Percentiles rank a stretch among this genome's conserved stretches.
phyloP scores from a whole-genome alignment of 225 moss, liverwort and hornwort genomes.

The Polytrichum commune region DNA sequence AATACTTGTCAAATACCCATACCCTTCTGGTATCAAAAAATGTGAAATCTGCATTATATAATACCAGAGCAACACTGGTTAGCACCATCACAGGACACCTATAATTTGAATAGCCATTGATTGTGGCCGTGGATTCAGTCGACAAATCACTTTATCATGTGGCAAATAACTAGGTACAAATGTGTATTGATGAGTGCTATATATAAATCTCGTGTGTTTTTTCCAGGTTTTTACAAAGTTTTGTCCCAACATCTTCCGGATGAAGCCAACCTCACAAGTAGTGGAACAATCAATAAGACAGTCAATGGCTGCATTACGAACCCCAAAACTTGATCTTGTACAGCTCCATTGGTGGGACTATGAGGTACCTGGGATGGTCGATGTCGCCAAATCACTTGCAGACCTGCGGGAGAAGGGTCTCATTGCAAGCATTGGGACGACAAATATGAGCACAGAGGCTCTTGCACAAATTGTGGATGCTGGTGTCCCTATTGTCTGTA shows the following conservation, averaged over 20 bases:
- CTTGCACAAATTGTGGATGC: conserved; percentile 41
- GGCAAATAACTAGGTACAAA: no score
- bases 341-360: conserved; percentile 67
- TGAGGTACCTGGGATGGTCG: conserved; percentile 38
- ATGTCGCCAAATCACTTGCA: conserved; percentile 43
- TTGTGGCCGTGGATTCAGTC: no score
- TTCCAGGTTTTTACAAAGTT: conserved; percentile 43
- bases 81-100: no score
- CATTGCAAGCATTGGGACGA: conserved; percentile 43
- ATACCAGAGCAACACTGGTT: no score
- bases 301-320: conserved; percentile 40
- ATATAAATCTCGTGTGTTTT: background rate
- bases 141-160: no score
- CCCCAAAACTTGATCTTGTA: conserved; percentile 43
- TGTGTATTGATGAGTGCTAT: no score
- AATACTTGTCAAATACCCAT: no score
- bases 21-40: no score
- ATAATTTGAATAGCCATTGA: no score
- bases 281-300: conserved; percentile 38
- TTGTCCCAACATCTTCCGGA: conserved; percentile 44
- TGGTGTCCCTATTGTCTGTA: conserved; percentile 51
- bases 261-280: conserved; percentile 37
- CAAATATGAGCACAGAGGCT: conserved; percentile 52
- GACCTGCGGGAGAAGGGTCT: conserved; percentile 52
- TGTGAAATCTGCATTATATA: no score